Evolutionary conservation across 805 yeast genomes (phyloP).

Genomic region (Scheffersomyces amazonensis): DNA sequence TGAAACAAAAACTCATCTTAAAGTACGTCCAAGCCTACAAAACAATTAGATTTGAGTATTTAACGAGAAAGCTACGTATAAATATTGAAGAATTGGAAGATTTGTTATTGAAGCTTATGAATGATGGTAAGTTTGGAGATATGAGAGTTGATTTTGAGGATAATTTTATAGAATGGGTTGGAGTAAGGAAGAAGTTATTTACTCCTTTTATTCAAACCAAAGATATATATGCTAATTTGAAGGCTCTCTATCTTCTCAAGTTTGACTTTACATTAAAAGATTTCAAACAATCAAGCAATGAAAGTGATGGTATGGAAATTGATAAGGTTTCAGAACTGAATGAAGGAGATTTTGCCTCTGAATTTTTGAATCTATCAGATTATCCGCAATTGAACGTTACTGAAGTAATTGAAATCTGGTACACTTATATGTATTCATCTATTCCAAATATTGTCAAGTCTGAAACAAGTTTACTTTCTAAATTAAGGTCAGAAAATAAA

Average conservation of each 20-base stretch:
- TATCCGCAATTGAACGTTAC: conserved; percentile 4
- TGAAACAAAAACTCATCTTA: conserved; percentile 28
- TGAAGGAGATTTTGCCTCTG: neutral
- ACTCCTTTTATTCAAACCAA: conserved; percentile 2
- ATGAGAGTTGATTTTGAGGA: conserved; percentile 28
- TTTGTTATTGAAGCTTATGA: conserved; percentile 24
- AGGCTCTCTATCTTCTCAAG: conserved; percentile 14
- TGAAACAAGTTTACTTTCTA: conserved; percentile 29
- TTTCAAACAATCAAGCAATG: neutral
- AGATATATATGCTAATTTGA: conserved; percentile 21
- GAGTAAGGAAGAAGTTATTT: neutral
- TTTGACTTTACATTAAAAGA: conserved; percentile 1
- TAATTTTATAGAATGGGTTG: conserved; percentile 13
- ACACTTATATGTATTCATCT: conserved; percentile 9
- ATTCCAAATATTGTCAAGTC: conserved; percentile 25
- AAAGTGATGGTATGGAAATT: conserved; percentile 12
- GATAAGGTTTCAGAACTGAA: conserved; percentile 5
- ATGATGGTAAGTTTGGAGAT: conserved; percentile 24
- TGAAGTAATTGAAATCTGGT: conserved; percentile 8
- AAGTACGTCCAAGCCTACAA: conserved; percentile 29
- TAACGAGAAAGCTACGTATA: conserved; percentile 17
- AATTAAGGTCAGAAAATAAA: conserved; percentile 22
- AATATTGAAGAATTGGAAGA: conserved; percentile 22
- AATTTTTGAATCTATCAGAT: conserved; percentile 5
- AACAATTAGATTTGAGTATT: conserved; percentile 23